Evolutionary conservation across 805 yeast genomes (phyloP).

Genomic region (Spathaspora arborariae): DNA sequence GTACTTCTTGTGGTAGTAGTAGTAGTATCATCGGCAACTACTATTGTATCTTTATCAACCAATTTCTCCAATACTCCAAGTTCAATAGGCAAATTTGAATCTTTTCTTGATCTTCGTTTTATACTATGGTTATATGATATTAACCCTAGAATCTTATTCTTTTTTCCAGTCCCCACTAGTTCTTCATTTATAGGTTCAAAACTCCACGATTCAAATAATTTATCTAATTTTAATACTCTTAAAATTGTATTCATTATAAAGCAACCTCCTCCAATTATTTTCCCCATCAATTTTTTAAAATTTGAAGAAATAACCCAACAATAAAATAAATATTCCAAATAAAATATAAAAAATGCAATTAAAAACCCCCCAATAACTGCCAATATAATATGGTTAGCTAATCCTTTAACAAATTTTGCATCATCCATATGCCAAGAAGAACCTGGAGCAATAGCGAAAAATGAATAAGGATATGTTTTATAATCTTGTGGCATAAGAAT

Average conservation of each 20-base stretch:
- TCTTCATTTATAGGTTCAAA: neutral
- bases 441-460: slow-evolving; percentile 74
- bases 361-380: slow-evolving; percentile 70
- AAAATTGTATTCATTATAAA: neutral
- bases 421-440: slow-evolving; percentile 93
- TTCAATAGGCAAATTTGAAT: slow-evolving; percentile 49
- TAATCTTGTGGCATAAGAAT: slow-evolving; percentile 72
- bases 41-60: slow-evolving; percentile 11
- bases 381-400: slow-evolving; percentile 70
- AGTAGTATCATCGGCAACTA: neutral
- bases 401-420: slow-evolving; percentile 68
- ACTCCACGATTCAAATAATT: slow-evolving; percentile 1
- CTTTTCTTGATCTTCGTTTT: slow-evolving; percentile 47
- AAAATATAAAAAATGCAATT: slow-evolving; percentile 42
- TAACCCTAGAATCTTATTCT: neutral
- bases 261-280: neutral
- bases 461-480: slow-evolving; percentile 55
- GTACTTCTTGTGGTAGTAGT: neutral
- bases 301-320: slow-evolving; percentile 28
- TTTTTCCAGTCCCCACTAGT: neutral
- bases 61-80: slow-evolving; percentile 10
- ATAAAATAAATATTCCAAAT: slow-evolving; percentile 39
- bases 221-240: slow-evolving; percentile 6
- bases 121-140: slow-evolving; percentile 5
- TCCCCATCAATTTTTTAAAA: slow-evolving; percentile 21